A percentile compares a stretch with the other conserved stretches of the same genome.
Evolutionary conservation across 176 grass and related monocot species (phyloP).

Genomic region (Rhipidocladum racemiflorum): DNA sequence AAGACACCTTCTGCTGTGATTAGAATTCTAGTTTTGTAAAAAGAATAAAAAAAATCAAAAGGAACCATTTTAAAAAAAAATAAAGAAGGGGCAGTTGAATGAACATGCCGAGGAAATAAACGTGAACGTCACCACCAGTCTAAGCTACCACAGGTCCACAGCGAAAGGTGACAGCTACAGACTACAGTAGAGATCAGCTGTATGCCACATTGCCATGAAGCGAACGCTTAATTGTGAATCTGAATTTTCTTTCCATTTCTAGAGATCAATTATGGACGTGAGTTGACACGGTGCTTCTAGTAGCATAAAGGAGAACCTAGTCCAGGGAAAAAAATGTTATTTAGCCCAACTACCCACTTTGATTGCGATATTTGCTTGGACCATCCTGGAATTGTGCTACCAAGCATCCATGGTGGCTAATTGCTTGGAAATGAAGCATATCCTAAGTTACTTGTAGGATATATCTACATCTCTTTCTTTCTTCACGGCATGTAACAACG

Average conservation of each 20-base stretch:
- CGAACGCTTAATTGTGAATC: not conserved
- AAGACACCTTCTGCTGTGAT: no score
- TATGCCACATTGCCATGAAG: not conserved
- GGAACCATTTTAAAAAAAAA: no score
- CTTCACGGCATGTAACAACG: not conserved
- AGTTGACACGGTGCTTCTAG: slow-evolving; percentile 8
- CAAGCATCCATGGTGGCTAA: not conserved
- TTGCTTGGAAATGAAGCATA: not conserved
- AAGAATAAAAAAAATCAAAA: no score
- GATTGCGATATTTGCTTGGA: slow-evolving; percentile 17
- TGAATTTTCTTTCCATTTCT: not conserved
- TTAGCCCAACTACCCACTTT: slow-evolving; percentile 25
- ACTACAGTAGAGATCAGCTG: slow-evolving; percentile 7
- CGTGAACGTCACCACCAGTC: slow-evolving; percentile 1
- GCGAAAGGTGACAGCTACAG: slow-evolving; percentile 14
- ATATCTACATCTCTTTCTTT: not conserved
- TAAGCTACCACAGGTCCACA: not conserved
- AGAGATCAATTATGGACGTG: not conserved
- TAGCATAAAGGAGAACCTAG: not conserved
- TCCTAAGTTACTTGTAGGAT: not conserved
- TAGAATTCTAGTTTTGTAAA: no score
- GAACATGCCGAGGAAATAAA: no score
- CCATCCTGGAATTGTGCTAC: not conserved
- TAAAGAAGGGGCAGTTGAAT: no score
- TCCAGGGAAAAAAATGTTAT: not conserved